Evolutionary conservation across 148 eudicot genomes (phyloP), one percentile per base, ranked within the genome.

Genomic region (Fagopyrum tataricum): DNA sequence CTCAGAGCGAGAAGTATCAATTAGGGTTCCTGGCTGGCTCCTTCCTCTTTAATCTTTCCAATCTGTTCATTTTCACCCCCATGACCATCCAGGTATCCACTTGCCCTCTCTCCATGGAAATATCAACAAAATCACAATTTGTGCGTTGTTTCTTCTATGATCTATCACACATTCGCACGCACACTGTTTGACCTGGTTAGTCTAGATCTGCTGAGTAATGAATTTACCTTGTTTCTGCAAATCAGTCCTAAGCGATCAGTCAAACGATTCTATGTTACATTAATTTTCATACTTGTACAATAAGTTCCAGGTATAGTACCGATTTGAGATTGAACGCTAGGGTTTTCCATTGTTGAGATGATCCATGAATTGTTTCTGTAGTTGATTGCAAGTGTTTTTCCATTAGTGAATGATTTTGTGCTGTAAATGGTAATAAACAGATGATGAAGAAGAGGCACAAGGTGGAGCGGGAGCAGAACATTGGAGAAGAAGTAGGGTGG

Each of bases 361-460:
- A 26, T 26, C 23, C n/a, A n/a, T n/a, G n/a, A n/a, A n/a, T n/a
- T n/a, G n/a, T n/a, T n/a, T n/a, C n/a, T n/a, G n/a, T n/a, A n/a
- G n/a, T n/a, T n/a, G n/a, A n/a, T n/a, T n/a, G n/a, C n/a, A n/a
- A n/a, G n/a, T n/a, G n/a, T n/a, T n/a, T n/a, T n/a, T n/a, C n/a
- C n/a, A n/a, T n/a, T n/a, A n/a, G n/a, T n/a, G n/a, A n/a, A n/a
- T n/a, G n/a, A n/a, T n/a, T n/a, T n/a, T 12, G 53, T 80, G 44
- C 3, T 23, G 23, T 79, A 26, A 26, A 26, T 26, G 1, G 31
- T 26, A 0, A 66, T 72, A 69, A 51, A 26, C 84, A 94, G 99
- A 90, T 90, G 96, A 91, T 95, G 97, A 91, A 88, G 85, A 82
- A 95, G 76, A 90, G 99, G 82, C 99, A 95, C 82, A 95, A 95